Evolutionary conservation across 306 rosid genomes (phyloP).

Genomic region (Elaeagnus macrophylla): DNA sequence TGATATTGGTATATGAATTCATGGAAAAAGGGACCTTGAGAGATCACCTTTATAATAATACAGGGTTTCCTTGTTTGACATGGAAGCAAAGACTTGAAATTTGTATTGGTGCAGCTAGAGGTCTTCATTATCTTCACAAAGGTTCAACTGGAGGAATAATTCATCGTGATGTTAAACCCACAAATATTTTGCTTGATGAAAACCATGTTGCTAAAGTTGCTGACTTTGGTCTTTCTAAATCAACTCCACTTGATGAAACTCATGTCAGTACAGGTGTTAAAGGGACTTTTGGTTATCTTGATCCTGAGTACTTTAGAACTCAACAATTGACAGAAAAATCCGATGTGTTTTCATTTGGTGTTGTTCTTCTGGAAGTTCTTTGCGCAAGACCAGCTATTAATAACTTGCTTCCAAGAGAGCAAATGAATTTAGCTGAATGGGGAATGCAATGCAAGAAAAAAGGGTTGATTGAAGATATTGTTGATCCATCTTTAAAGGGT

Average conservation of each 20-base stretch:
- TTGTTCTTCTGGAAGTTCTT: slow-evolving; percentile 40
- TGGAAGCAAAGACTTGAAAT: slow-evolving; percentile 56
- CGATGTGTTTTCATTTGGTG: slow-evolving; percentile 48
- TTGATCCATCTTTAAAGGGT: slow-evolving; percentile 33
- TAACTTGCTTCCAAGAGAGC: slow-evolving; percentile 31
- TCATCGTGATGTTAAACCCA: slow-evolving; percentile 48
- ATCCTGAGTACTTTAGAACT: slow-evolving; percentile 41
- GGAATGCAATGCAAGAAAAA: slow-evolving; percentile 37
- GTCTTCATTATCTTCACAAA: slow-evolving; percentile 48
- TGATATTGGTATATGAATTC: slow-evolving; percentile 49
- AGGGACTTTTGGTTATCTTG: slow-evolving; percentile 49
- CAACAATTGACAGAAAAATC: slow-evolving; percentile 40
- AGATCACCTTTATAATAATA: slow-evolving; percentile 35
- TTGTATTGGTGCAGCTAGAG: slow-evolving; percentile 44
- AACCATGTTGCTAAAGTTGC: slow-evolving; percentile 43
- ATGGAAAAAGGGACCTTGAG: slow-evolving; percentile 46
- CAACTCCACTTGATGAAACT: slow-evolving; percentile 29
- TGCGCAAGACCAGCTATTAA: slow-evolving; percentile 43
- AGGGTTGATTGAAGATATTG: slow-evolving; percentile 32
- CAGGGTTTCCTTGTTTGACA: slow-evolving; percentile 27
- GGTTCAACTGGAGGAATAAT: slow-evolving; percentile 46
- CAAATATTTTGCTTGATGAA: slow-evolving; percentile 37
- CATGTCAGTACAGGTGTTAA: slow-evolving; percentile 45
- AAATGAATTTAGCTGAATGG: slow-evolving; percentile 45
- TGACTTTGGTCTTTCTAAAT: slow-evolving; percentile 46